These are phyloP conservation scores for Populus deltoides DNA, from an alignment of 345 rosid species.

Conservation along the genomic window DNA sequence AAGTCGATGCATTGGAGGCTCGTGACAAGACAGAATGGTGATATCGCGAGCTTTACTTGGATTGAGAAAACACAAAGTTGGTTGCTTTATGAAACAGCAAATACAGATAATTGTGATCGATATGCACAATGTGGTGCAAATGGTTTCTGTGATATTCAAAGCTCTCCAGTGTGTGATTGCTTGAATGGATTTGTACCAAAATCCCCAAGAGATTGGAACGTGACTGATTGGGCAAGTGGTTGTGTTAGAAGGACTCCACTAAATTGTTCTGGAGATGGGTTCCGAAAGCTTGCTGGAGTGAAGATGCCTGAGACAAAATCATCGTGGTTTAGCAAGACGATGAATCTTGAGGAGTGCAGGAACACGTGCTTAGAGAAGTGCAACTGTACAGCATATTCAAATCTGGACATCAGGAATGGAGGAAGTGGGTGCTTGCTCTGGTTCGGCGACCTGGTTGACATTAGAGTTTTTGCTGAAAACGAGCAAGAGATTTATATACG, in stretches of 20 bases:
- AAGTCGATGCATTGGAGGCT: no score
- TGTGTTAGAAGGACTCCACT: slow-evolving; percentile 9
- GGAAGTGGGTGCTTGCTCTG: slow-evolving; percentile 9
- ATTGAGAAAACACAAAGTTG: no score
- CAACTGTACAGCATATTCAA: not conserved
- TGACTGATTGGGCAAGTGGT: not conserved
- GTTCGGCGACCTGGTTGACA: slow-evolving; percentile 4
- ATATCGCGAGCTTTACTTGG: no score
- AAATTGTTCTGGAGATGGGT: not conserved
- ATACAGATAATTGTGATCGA: no score
- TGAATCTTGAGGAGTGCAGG: not conserved
- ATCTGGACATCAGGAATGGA: not conserved
- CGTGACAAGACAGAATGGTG: no score
- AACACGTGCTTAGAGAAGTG: not conserved
- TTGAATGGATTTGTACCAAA: slow-evolving; percentile 12
- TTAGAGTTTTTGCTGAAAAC: not conserved
- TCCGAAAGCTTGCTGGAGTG: not conserved
- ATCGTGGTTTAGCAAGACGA: not conserved
- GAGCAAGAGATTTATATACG: slow-evolving; percentile 1
- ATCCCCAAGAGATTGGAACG: not conserved
- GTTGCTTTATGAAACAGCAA: no score
- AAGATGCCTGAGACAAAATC: slow-evolving; percentile 3
- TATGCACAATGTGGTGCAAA: no score
- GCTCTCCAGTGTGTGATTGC: no score
- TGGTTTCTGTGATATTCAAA: not conserved